Evolutionary conservation across 2,329 filamentous ascomycete species (phyloP), one percentile per base, ranked within the genome.

Genomic region (Ascochyta koolunga): DNA sequence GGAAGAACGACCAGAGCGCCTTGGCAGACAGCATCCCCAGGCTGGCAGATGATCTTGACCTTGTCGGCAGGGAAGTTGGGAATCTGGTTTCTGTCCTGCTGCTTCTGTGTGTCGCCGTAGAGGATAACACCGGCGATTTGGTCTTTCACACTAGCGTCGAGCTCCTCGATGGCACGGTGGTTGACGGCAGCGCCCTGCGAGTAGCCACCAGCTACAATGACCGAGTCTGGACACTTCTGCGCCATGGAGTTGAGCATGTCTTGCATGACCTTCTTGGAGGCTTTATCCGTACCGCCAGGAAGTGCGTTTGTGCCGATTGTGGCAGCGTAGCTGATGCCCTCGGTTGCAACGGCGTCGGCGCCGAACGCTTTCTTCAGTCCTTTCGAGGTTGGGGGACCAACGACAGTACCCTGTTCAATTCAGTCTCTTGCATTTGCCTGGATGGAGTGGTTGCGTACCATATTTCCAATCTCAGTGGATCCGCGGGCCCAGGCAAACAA

Each of bases 21-120:
- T 4, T 67, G 48, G 54, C 83, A 85, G 5, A 85, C 82, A 9
- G 78, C 70, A 58, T 85, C 83, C 0, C 79, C 82, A 3, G 58
- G 39, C 25, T 80, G 77, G 54, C 83, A 85, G 32, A 80, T 77
- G 18, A 81, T 79, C 61, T 80, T 75, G 4, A 76, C 73, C 60
- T 82, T 78, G 1, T 69, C 70, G 41, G 70, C 61, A n/a, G 75
- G 73, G 59, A 77, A 79, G 24, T 67, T 62, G 5, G 71, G 58
- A n/a, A 80, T 71, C 57, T 78, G 73, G 27, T 71, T 67, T 9
- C 75, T 72, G 40, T 77, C 68, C 54, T 73, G 69, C 43, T 54
- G 54, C 47, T 76, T 76, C 60, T 80, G 74, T 2, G 80, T 81
- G 52, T 82, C 78, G 21, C 71, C 81, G 53, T 79, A 80, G 11